Base-by-base conservation (phyloP, 1,284 basidiomycete genomes). In the Irpex lacteus region DNA sequence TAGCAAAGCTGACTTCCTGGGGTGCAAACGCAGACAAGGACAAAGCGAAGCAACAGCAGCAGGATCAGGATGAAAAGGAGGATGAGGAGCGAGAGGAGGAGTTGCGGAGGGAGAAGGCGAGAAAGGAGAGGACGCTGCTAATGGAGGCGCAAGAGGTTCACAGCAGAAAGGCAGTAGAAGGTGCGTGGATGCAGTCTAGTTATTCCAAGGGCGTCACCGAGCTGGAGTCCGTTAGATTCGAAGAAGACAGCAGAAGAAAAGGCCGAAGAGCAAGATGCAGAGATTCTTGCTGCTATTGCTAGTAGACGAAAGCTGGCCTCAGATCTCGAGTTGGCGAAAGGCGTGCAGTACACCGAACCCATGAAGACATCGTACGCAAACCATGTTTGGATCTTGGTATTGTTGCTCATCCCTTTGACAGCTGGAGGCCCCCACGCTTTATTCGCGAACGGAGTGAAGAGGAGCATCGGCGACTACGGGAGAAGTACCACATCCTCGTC, bases 111-210 rank as follows among this genome's bases (percentile, higher is more conserved):
- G 92, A 96, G 72, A 88, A 85, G 74, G 85, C 87, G 21, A 80
- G 95, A 64, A 90, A 88, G 73, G 92, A 95, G 75, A 80, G 94
- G 68, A 97, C 95, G 0, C 77, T 98, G 61, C 78, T 98, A 60
- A 79, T 95, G 71, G 94, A 96, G 73, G 96, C 96, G 0, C 95
- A 97, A 76, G 95, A 98, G 73, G 95, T 98, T 26, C 94, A 96
- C 74, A 83, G 84, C 38, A 82, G 82, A 72, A 94, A 89, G 76
- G 93, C 91, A 9, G 82, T 82, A 60, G 92, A 96, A 80, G 92
- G 95, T 95, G 64, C 37, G 82, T 77, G 47, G 19, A 26, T 52
- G 2, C 7, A 58, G 49, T 13, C 15, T 55, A 26, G 36, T 50
- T 26, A 26, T 26, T 4, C 26, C 26, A 26, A 26, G 26, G 26